A percentile compares a stretch with the other conserved stretches of the same genome.
Evolutionary conservation across 2,329 filamentous ascomycete genomes (phyloP).

Genomic region (Macroventuria anomochaeta): DNA sequence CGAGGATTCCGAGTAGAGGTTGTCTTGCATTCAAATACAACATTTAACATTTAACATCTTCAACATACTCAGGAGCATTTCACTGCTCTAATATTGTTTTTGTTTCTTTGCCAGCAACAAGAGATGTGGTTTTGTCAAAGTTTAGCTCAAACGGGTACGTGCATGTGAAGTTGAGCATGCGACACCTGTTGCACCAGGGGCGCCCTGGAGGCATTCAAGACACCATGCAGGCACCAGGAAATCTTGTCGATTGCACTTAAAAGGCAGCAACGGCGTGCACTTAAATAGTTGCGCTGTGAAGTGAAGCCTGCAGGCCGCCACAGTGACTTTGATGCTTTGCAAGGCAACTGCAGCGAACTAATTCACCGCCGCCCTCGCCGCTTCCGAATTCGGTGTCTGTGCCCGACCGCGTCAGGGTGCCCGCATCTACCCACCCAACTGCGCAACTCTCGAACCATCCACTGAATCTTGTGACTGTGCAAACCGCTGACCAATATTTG

Average conservation of each 20-base stretch:
- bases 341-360: constrained; percentile 27
- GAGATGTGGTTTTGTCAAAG: not conserved
- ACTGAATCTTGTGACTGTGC: constrained; percentile 33
- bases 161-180: constrained; percentile 5
- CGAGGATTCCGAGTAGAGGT: constrained; percentile 41
- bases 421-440: constrained; percentile 17
- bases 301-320: constrained; percentile 12
- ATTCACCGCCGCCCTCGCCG: constrained; percentile 20
- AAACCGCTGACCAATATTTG: constrained; percentile 36
- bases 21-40: not conserved
- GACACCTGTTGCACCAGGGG: not conserved
- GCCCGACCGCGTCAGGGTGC: constrained; percentile 11
- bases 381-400: constrained; percentile 19
- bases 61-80: not conserved
- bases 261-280: constrained; percentile 5
- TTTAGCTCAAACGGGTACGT: not conserved
- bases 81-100: no score
- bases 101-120: not conserved
- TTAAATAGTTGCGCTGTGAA: no score
- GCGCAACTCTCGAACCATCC: constrained; percentile 18
- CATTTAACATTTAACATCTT: not conserved
- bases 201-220: not conserved
- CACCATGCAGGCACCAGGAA: not conserved
- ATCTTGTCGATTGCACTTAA: not conserved
- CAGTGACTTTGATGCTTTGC: not conserved